Conservation (phyloP, 805 yeast genomes). For the Pichia nanzhaoensis region DNA sequence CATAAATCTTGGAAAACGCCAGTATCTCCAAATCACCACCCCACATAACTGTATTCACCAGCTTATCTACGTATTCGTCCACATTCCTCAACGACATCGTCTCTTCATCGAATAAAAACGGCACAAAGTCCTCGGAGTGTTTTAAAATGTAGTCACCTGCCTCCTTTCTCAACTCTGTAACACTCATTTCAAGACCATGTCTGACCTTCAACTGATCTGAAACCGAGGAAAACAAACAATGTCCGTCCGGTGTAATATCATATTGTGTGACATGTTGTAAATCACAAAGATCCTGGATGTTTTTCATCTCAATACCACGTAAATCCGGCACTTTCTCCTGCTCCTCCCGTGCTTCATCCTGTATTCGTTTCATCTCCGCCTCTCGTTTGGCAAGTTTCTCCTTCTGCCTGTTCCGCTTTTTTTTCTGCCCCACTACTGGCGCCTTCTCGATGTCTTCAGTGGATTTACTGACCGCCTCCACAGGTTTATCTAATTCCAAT, state of each 20-base stretch:
- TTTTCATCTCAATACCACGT: conserved; percentile 64
- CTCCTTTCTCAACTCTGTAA: conserved; percentile 50
- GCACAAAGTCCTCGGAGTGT: conserved; percentile 65
- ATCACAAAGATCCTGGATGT: conserved; percentile 48
- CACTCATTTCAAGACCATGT: conserved; percentile 34
- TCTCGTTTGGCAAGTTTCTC: conserved; percentile 75
- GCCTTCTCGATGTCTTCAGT: neutral
- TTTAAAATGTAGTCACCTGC: conserved; percentile 63
- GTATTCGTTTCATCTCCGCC: conserved; percentile 55
- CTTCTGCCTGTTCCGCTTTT: conserved; percentile 72
- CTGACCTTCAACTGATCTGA: conserved; percentile 65
- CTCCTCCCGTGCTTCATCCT: conserved; percentile 64
- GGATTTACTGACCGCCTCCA: conserved; percentile 12
- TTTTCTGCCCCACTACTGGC: conserved; percentile 9
- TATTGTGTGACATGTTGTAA: conserved; percentile 43
- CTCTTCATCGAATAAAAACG: conserved; percentile 76
- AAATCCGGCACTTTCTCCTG: conserved; percentile 61
- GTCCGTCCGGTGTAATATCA: conserved; percentile 88
- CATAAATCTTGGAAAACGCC: conserved; percentile 67
- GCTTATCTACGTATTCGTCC: conserved; percentile 58
- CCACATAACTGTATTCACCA: conserved; percentile 84
- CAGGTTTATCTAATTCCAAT: conserved; percentile 34
- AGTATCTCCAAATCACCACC: conserved; percentile 91
- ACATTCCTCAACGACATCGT: conserved; percentile 60
- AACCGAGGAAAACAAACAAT: conserved; percentile 83